These are phyloP conservation scores for Magnolia sinica DNA, from an alignment of 164 flowering plant species.

Conservation along the genomic window DNA sequence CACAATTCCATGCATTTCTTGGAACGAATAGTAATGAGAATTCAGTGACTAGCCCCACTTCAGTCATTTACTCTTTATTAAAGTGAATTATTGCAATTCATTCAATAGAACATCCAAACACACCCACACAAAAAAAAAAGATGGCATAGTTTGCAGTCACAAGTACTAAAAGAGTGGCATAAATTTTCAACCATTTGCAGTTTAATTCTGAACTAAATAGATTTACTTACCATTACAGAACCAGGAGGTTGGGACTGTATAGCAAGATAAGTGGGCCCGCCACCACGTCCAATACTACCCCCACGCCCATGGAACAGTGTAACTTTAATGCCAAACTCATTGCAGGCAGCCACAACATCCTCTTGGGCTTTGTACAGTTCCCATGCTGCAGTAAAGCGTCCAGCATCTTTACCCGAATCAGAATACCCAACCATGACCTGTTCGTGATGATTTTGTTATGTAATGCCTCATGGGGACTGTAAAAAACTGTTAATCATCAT, in stretches of 20 bases:
- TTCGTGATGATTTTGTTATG: constrained; percentile 13
- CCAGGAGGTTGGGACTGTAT: constrained; percentile 99
- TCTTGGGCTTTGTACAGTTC: constrained; percentile 96
- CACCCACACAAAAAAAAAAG: no score
- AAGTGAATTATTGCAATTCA: no score
- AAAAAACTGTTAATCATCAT: not conserved
- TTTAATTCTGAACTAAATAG: no score
- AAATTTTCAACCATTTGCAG: no score
- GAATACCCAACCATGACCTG: constrained; percentile 99
- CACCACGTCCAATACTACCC: constrained; percentile 97
- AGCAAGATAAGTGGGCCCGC: constrained; percentile 95
- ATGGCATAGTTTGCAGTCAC: no score
- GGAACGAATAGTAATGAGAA: not conserved
- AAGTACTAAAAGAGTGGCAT: no score
- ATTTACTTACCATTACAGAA: constrained; percentile 74
- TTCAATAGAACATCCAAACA: no score
- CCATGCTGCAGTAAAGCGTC: constrained; percentile 97
- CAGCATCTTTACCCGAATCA: constrained; percentile 95
- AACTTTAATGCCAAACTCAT: constrained; percentile 78
- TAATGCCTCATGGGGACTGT: constrained; percentile 1
- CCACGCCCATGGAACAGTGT: constrained; percentile 99
- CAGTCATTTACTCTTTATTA: no score
- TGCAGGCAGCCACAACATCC: constrained; percentile 92
- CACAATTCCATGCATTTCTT: no score
- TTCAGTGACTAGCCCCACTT: no score